Base-by-base conservation (phyloP, 805 yeast species). In the Novakomyces olei region DNA sequence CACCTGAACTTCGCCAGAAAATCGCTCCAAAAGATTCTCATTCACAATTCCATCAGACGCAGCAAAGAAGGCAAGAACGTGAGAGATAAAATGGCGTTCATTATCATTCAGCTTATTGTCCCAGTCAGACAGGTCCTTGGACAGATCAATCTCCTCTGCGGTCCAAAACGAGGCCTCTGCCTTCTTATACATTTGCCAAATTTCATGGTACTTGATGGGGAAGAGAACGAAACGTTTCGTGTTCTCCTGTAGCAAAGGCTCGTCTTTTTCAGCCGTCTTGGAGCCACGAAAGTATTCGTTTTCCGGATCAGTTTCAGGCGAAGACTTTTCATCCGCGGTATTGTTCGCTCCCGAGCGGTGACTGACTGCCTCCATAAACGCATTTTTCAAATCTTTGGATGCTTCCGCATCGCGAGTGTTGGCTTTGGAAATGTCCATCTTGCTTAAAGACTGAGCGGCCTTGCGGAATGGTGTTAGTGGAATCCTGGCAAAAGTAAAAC, bases 121-220 rank as follows among this genome's bases (percentile, higher is more conserved):
- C 98, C 98, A 85, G 61, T 85, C 98, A 47, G 67, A 67, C 38
- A 65, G 51, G 56, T 85, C 98, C 63, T 85, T 88, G 35, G 91
- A 72, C 42, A 85, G 68, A 58, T 85, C 98, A 43, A 85, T 81
- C 61, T 88, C 98, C 63, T 85, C 98, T 30, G 96, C 95, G 26
- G 96, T 88, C 98, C 98, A 85, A 67, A 85, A 85, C 4, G 96
- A 85, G 10, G 98, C 98, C 65, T 88, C 98, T 33, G 96, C 95
- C 60, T 85, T 80, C 65, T 85, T 85, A 61, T 85, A 85, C 65
- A 91, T 83, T 57, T 85, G 93, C 96, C 96, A 85, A 54, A 85
- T 78, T 33, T 85, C 96, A 53, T 83, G 85, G 62, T 81, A 88
- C 59, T 78, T 76, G 60, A 85, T 80, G 44, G 98, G 98, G 70